Base-by-base conservation (phyloP, 1,284 basidiomycete species). In the Fomitopsis schrenkii region DNA sequence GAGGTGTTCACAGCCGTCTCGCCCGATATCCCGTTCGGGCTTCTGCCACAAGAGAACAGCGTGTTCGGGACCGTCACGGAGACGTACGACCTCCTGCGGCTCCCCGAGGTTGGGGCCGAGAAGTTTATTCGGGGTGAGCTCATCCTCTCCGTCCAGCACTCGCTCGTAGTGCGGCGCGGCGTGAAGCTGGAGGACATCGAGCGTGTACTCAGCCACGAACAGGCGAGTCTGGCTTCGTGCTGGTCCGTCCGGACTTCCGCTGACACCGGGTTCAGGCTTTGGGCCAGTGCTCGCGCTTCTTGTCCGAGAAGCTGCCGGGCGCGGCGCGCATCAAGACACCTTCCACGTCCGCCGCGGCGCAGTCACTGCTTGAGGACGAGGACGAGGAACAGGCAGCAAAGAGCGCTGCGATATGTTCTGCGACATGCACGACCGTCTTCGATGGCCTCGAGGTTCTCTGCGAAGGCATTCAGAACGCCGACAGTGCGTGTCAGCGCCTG, bases 21-120 rank as follows among this genome's bases (percentile, higher is more conserved):
- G 3, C 54, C 68, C 35, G 71, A 71, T 36, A 66, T 72, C 71
- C 62, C 79, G 70, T 61, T 84, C 54, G 89, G 80, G 22, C 77
- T 93, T 10, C 76, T 92, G 22, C 91, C 90, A 15, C 86, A 89
- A 70, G 91, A 93, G 73, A 93, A 93, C 68, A 85, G 84, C 28
- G 88, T 84, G 40, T 88, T 85, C 66, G 90, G 90, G 10, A 76
- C 76, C n/a, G 90, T 93, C 8, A 74, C 84, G 17, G 90, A 93
- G 71, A 88, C 89, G 3, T 91, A 90, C 65, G 86, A 91, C 68
- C 67, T 76, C 35, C 74, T 92, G 44, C 83, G 87, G 38, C 64
- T 63, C 26, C 67, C 77, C 26, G 67, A 73, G 19, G 67, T 78
- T 41, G 83, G 82, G 10, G 63, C 68, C 53, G 68, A 72, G 1